Base-by-base conservation (phyloP, 2,329 filamentous ascomycete species). In the Teratosphaeria gauchensis region DNA sequence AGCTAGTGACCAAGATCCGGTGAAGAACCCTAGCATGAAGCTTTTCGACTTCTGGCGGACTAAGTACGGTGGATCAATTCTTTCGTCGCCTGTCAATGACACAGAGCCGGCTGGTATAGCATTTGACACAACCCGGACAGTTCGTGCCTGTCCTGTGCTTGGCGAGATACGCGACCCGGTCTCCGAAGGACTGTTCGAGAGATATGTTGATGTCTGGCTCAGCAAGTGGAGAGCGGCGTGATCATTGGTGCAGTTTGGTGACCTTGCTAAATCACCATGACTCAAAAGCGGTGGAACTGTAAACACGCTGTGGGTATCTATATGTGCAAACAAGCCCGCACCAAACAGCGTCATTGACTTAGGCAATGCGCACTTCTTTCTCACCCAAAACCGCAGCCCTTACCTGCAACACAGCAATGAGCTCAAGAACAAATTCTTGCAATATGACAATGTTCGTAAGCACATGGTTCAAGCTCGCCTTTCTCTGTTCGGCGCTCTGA, bases 371-470 rank as follows among this genome's bases (percentile, higher is more conserved):
- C 24, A 80, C 73, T 62, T 80, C 78, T 51, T 54, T 58, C 48
- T 73, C 72, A 53, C 69, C 69, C 3, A 80, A 75, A 51, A 80
- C 69, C 56, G 76, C 76, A 4, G 78, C 77, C 35, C 78, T 68
- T 1, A 78, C 72, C 62, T 79, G 77, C 67, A 80, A 64, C 56
- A 80, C 68, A 4, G 78, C 78, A 11, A 77, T 73, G 12, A 80
- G 59, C 66, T 80, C 78, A 54, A 80, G 65, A 21, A 78, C 71
- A 62, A 80, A 80, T 60, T 80, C 76, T 64, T 80, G 78, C 62
- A 80, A 60, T 9, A 80, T 71, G 5, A 80, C 76, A 48, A 78
- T 74, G 60, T 80, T 80, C 9, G 78, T 80, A 35, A 80, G 68
- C 32, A 80, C 73, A 63, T 80, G 78, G 58, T 78, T 69, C 32